phyloP scores from a whole-genome alignment of 2,329 filamentous ascomycete species.

The Cercospora janseana region DNA sequence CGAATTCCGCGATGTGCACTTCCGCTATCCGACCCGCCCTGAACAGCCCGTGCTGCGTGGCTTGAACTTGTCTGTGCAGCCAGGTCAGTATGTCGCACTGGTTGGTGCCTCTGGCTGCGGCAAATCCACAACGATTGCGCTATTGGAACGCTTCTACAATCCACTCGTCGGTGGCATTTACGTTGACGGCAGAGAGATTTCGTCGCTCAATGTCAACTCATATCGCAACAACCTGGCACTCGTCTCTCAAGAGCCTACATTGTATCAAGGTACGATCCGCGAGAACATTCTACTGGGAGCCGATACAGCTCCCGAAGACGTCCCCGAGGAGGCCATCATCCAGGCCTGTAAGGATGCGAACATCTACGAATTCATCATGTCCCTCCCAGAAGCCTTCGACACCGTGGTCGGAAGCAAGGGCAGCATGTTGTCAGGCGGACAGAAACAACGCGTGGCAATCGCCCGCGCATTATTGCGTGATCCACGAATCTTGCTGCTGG shows the following conservation, averaged over 20 bases:
- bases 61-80: constrained; percentile 69
- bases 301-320: constrained; percentile 54
- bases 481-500: constrained; percentile 79
- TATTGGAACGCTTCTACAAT: constrained; percentile 94
- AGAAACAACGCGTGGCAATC: constrained; percentile 93
- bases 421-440: constrained; percentile 78
- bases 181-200: constrained; percentile 81
- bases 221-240: constrained; percentile 83
- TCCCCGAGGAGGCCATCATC: constrained; percentile 70
- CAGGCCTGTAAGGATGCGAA: constrained; percentile 85
- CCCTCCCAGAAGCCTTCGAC: constrained; percentile 60
- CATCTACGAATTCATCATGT: constrained; percentile 88
- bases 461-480: constrained; percentile 87
- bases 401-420: constrained; percentile 76
- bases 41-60: constrained; percentile 91
- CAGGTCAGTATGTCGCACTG: constrained; percentile 80
- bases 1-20: constrained; percentile 90
- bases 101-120: constrained; percentile 94
- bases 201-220: constrained; percentile 75
- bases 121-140: constrained; percentile 87
- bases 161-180: constrained; percentile 75
- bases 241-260: constrained; percentile 88
- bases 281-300: constrained; percentile 87
- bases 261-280: constrained; percentile 88
- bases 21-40: constrained; percentile 86